Base-by-base conservation (phyloP, 129 eudicot genomes). In the Tanacetum coccineum region DNA sequence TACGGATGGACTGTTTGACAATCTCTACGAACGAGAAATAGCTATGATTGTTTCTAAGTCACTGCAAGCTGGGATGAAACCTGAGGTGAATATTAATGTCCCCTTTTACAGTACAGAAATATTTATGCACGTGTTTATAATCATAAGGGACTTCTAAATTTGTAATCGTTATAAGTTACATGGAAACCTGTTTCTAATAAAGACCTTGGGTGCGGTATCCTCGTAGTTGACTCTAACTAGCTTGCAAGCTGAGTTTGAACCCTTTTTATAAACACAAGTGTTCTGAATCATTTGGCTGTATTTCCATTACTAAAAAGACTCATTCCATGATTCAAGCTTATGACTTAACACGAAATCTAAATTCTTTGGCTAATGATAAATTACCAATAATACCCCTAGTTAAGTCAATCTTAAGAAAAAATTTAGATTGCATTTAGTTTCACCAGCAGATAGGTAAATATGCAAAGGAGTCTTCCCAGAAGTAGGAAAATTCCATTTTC, bases 1-100 rank as follows among this genome's bases (percentile, higher is more conserved):
- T 13, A 92, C 98, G 1, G 96, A 92, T 79, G 98, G 98, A 66
- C 89, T 92, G 47, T 85, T 86, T 68, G 98, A 92, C 84, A 92
- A 92, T 62, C 70, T 92, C n/a, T 92, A 88, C 52, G 89, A 80
- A 62, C 78, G 79, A 74, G 98, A 88, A 68, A 88, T 92, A 52
- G 75, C 76, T 18, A 74, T 70, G 60, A 79, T 76, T 28, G 95
- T 88, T 57, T 78, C 80, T 62, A 78, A 80, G 75, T 84, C 86
- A 7, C 15, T 85, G 67, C 85, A 82, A 70, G 84, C 76, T 28
- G 77, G 72, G 64, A 75, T 62, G 75, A 64, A 80, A 30, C 85
- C 79, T 1, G 56, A 85, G 91, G 98, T 88, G 74, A 61, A 21
- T 44, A 39, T 18, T 50, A 46, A 49, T 30, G 40, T 57, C 49